Evolutionary conservation across 2,329 filamentous ascomycete genomes (phyloP).

Genomic region (Amylocarpus encephaloides): DNA sequence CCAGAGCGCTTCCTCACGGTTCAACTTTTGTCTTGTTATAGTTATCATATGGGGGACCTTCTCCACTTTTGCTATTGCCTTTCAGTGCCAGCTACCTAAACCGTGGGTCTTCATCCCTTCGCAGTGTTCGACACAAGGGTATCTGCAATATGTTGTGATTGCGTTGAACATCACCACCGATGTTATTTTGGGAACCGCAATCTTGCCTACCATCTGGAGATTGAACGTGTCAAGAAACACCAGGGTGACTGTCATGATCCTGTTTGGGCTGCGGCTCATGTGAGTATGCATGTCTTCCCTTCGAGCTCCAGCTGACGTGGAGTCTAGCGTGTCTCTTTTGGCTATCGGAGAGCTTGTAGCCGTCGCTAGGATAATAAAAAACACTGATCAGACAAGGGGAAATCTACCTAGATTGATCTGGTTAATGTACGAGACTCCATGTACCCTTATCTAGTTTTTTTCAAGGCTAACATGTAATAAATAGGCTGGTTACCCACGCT

Average conservation of each 20-base stretch:
- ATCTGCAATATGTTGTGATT: slow-evolving; percentile 6
- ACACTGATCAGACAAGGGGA: slow-evolving; percentile 6
- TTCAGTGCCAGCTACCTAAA: slow-evolving; percentile 6
- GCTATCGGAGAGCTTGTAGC: slow-evolving; percentile 5
- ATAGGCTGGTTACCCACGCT: slow-evolving; percentile 2
- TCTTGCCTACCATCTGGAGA: slow-evolving; percentile 7
- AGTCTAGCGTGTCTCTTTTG: background rate
- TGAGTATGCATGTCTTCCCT: background rate
- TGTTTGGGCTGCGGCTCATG: slow-evolving; percentile 6
- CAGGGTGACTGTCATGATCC: slow-evolving; percentile 5
- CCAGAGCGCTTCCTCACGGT: background rate
- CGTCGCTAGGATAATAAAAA: background rate
- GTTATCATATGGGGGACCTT: slow-evolving; percentile 5
- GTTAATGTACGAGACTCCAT: slow-evolving; percentile 4
- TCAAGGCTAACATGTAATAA: background rate
- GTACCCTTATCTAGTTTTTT: too few relatives aligned
- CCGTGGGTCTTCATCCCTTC: slow-evolving; percentile 5
- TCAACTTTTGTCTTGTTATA: background rate
- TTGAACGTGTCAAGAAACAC: background rate
- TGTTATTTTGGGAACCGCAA: background rate
- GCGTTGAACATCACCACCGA: slow-evolving; percentile 8
- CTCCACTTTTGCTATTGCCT: slow-evolving; percentile 5
- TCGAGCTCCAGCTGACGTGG: background rate
- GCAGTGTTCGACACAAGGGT: slow-evolving; percentile 4
- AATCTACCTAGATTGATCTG: slow-evolving; percentile 5